A percentile compares a stretch with the other conserved stretches of the same genome.
These are phyloP conservation scores for Hapsidospora chrysogenum DNA, from an alignment of 495 filamentous ascomycete species.

Conservation along the genomic window DNA sequence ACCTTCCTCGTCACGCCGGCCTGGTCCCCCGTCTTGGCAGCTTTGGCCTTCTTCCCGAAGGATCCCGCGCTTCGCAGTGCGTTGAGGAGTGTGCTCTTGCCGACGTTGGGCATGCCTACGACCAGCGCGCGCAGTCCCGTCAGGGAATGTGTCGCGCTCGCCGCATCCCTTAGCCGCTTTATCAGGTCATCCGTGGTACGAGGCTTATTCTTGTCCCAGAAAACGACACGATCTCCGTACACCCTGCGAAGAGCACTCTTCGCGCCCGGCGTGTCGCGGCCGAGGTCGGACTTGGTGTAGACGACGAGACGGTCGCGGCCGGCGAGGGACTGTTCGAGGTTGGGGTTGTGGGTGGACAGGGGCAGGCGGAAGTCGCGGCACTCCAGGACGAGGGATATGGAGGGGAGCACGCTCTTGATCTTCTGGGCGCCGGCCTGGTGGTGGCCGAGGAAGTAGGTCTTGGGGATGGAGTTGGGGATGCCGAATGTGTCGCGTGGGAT, in stretches of 20 bases:
- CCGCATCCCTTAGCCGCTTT: conserved; percentile 12
- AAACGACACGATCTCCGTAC: conserved; percentile 6
- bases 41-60: conserved; percentile 35
- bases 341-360: conserved; percentile 72
- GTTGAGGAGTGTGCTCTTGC: conserved; percentile 84
- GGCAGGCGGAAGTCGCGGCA: conserved; percentile 89
- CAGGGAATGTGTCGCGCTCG: conserved; percentile 17
- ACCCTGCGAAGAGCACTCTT: not conserved
- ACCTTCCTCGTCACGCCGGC: conserved; percentile 86
- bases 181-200: conserved; percentile 6
- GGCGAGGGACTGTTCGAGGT: conserved; percentile 66
- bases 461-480: conserved; percentile 44
- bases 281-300: conserved; percentile 82
- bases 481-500: conserved; percentile 57
- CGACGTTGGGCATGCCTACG: conserved; percentile 95
- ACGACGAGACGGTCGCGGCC: conserved; percentile 53
- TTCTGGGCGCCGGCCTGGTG: conserved; percentile 66
- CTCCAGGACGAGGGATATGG: conserved; percentile 80
- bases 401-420: conserved; percentile 70
- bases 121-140: conserved; percentile 62
- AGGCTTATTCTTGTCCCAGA: conserved; percentile 9
- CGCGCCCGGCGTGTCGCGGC: conserved; percentile 7
- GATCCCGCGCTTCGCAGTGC: conserved; percentile 41
- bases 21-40: conserved; percentile 63
- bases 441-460: conserved; percentile 95